Percentiles rank a stretch among this genome's conserved stretches.
Evolutionary conservation across 306 rosid genomes (phyloP).

Genomic region (Prunus armeniaca): DNA sequence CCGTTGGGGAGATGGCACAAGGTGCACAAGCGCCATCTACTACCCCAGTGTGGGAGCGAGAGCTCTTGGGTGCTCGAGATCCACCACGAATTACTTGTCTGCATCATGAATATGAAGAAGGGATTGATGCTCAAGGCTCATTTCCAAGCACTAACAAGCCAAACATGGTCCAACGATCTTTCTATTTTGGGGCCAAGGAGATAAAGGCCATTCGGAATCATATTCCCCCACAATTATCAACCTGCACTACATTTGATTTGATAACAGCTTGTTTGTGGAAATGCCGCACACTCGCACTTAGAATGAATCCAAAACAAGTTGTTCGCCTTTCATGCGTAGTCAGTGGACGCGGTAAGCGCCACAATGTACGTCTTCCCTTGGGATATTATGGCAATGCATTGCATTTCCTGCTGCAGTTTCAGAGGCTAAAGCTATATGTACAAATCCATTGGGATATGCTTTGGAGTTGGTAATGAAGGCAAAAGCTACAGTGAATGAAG

Average conservation of each 20-base stretch:
- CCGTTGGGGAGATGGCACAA: conserved; percentile 26
- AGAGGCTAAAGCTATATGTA: neutral
- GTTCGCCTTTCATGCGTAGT: neutral
- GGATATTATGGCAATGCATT: conserved; percentile 36
- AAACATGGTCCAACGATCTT: neutral
- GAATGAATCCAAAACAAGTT: neutral
- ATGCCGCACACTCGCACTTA: conserved; percentile 5
- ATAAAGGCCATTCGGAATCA: neutral
- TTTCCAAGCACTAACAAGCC: neutral
- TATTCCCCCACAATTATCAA: conserved; percentile 2
- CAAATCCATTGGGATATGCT: conserved; percentile 18
- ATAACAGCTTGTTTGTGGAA: conserved; percentile 22
- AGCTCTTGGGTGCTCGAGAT: conserved; percentile 26
- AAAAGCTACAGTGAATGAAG: conserved; percentile 21
- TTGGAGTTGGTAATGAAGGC: conserved; percentile 28
- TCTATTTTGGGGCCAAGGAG: conserved; percentile 4
- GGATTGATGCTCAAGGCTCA: neutral
- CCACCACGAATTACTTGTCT: conserved; percentile 17
- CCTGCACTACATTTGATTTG: conserved; percentile 5
- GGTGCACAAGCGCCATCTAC: conserved; percentile 17
- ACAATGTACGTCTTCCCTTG: neutral
- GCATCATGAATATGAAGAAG: conserved; percentile 23
- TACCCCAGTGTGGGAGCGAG: conserved; percentile 29
- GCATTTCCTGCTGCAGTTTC: conserved; percentile 12
- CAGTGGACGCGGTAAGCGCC: neutral